Base-by-base conservation (phyloP, 2,329 filamentous ascomycete species). In the Xylaria polymorpha region DNA sequence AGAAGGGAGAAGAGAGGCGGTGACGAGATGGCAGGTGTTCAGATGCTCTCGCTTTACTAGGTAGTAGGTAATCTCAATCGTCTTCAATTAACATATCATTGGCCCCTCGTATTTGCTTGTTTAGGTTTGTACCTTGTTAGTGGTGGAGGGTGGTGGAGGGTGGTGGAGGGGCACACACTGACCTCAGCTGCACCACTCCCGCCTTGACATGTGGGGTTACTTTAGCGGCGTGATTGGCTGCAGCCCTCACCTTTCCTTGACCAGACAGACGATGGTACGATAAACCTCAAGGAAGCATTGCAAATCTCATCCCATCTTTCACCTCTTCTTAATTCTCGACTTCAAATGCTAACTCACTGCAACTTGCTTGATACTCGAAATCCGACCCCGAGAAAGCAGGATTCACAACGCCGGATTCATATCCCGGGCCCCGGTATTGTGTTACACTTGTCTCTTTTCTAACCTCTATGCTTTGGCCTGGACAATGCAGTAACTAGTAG, bases 381-480 rank as follows among this genome's bases (percentile, higher is more conserved):
- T 32, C 5, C 12, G 14, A n/a, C 25, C 18, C 8, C 4, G 32
- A 51, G 48, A 51, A 51, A 51, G 20, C 20, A 25, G 4, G 10
- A 57, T 39, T 57, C 50, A 44, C n/a, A 25, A 61, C 50, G 32
- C 32, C 32, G n/a, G 20, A 44, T 64, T 51, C 41, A 50, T 29
- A 37, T 64, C 48, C 10, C 46, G 35, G 39, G 14, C 22, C 61
- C 22, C 29, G 41, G 51, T 62, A 61, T 59, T 75, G 73, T 73
- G 65, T 64, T 74, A 75, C 73, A 77, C 29, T 58, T 61, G 50
- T 63, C 53, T 68, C 65, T 59, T 64, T 59, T 72, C 63, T 70
- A 67, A 41, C 56, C 48, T 69, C 62, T 69, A 72, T 73, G n/a
- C 55, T 25, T 63, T 41, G 56, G 67, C 43, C 59, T 51, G 60